Base-by-base conservation (phyloP, 306 rosid species). In the Psophocarpus tetragonolobus region DNA sequence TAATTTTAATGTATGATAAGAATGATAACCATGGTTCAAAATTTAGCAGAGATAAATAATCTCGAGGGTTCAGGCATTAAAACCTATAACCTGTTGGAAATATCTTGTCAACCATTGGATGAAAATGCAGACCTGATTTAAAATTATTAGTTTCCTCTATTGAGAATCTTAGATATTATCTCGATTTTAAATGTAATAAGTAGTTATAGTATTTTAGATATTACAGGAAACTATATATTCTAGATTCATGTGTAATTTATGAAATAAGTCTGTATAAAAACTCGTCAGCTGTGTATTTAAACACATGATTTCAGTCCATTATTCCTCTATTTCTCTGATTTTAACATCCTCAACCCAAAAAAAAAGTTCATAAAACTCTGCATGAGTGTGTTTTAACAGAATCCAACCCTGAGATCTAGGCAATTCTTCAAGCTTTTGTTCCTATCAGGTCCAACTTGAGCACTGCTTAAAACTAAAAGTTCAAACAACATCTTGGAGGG, bases 361-460 rank as follows among this genome's bases (percentile, higher is more conserved):
- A 39, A 35, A 17, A 64, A 30, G 44, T 12, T 44, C 23, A 62
- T 62, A 29, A 9, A 48, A 63, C 53, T 35, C 60, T 48, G 58
- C 23, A 54, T 11, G 32, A 45, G 20, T 35, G 41, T 15, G 5
- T 61, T 68, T 60, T 6, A 13, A 18, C 57, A 18, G 17, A 79
- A 48, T n/a, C 13, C 74, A 7, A 71, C 88, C 97, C 97, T 91
- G 87, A 91, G 90, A 76, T 91, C 87, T 77, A 77, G 91, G 44
- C 99, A 96, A 87, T 88, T 92, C 87, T 92, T 96, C 82, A 96
- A 84, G 72, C 90, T 96, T 74, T 96, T 86, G 77, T 97, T 96
- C 99, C 99, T 92, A 78, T 92, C 99, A 47, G 97, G 92, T 78
- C 98, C 99, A 84, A 96, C 99, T 80, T 96, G 99, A 71, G 98